Evolutionary conservation across 805 yeast genomes (phyloP).

Genomic region (Blastobotrys peoriensis): DNA sequence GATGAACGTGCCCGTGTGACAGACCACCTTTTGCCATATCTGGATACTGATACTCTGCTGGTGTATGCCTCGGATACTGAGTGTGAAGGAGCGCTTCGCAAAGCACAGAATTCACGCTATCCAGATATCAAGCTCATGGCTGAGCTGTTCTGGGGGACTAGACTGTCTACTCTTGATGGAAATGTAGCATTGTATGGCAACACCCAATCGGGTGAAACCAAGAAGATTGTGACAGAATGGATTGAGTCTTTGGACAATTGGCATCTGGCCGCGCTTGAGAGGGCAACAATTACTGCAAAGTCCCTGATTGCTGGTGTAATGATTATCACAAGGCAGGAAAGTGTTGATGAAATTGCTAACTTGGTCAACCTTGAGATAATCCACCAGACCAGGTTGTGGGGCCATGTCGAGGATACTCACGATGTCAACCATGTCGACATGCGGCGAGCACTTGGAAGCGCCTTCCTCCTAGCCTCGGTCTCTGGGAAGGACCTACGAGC

Average conservation of each 20-base stretch:
- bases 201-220: conserved; percentile 55
- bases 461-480: conserved; percentile 49
- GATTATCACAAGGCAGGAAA: conserved; percentile 39
- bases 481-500: not conserved
- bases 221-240: conserved; percentile 58
- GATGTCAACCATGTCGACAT: conserved; percentile 94
- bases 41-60: conserved; percentile 91
- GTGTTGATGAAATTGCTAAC: conserved; percentile 66
- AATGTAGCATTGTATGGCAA: conserved; percentile 81
- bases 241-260: conserved; percentile 56
- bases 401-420: conserved; percentile 97
- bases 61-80: conserved; percentile 77
- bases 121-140: conserved; percentile 65
- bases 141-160: conserved; percentile 50
- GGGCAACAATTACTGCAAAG: conserved; percentile 79
- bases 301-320: conserved; percentile 79
- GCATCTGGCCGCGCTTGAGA: conserved; percentile 84
- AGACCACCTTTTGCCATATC: conserved; percentile 61
- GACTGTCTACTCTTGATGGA: conserved; percentile 63
- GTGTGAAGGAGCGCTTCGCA: conserved; percentile 75
- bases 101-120: conserved; percentile 72
- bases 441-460: conserved; percentile 72
- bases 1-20: conserved; percentile 53
- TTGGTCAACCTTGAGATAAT: conserved; percentile 77
- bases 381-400: conserved; percentile 88